Evolutionary conservation across 345 rosid species (phyloP).

Genomic region (Eucalyptus tenuipes): DNA sequence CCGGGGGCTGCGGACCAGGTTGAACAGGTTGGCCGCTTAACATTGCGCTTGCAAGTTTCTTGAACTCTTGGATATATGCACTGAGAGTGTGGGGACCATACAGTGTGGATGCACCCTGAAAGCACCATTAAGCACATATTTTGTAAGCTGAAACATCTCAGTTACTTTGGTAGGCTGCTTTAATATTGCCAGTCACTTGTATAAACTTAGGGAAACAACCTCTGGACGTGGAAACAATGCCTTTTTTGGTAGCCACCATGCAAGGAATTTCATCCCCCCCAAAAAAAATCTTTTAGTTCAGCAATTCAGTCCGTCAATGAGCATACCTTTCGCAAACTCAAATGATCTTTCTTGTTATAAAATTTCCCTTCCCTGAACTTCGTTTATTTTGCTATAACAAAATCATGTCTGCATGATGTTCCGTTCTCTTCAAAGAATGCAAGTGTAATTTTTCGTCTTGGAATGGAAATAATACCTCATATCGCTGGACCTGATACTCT

Average conservation of each 20-base stretch:
- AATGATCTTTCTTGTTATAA: rapidly evolving
- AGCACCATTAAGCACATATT: neutral
- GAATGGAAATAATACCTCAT: slow-evolving; percentile 47
- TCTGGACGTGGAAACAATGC: neutral
- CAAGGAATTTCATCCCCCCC: neutral
- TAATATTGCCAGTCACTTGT: neutral
- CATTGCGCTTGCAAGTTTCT: slow-evolving; percentile 64
- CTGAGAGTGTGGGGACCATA: slow-evolving; percentile 85
- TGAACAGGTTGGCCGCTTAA: slow-evolving; percentile 33
- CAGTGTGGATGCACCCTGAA: slow-evolving; percentile 91
- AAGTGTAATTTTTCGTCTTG: neutral
- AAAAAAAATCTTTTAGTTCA: neutral
- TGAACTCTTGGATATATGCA: slow-evolving; percentile 91
- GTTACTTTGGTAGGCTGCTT: neutral
- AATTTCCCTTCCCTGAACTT: neutral
- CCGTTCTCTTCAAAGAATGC: neutral
- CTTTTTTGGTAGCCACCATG: neutral
- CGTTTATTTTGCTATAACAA: neutral
- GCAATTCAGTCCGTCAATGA: neutral
- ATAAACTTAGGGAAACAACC: neutral
- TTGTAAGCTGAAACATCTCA: neutral
- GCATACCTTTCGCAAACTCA: neutral
- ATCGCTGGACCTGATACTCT: slow-evolving; percentile 90
- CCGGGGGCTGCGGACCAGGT: slow-evolving; percentile 70
- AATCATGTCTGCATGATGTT: neutral